phyloP scores from a whole-genome alignment of 805 yeast species.

The Ogataea corticis region DNA sequence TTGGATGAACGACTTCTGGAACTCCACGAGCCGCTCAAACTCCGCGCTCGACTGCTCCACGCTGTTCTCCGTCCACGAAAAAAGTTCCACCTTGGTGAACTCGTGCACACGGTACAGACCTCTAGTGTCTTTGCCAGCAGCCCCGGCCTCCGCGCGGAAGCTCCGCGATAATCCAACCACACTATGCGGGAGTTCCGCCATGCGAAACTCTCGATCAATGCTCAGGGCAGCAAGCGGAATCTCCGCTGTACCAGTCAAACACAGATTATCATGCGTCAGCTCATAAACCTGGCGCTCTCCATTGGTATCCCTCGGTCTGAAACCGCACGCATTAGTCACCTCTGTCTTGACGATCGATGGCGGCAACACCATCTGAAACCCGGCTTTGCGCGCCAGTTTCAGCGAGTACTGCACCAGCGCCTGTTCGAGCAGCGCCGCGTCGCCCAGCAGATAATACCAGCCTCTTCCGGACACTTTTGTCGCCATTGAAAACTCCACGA shows the following conservation, averaged over 20 bases:
- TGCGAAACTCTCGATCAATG: slow-evolving; percentile 41
- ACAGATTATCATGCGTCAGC: slow-evolving; percentile 47
- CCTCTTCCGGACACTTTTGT: slow-evolving; percentile 79
- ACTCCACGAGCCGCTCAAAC: slow-evolving; percentile 57
- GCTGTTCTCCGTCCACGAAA: slow-evolving; percentile 60
- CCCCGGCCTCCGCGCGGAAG: slow-evolving; percentile 96
- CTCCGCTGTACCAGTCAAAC: slow-evolving; percentile 93
- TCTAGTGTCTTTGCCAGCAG: slow-evolving; percentile 87
- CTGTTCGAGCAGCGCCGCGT: slow-evolving; percentile 86
- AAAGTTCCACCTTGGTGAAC: slow-evolving; percentile 91
- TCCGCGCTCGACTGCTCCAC: slow-evolving; percentile 41
- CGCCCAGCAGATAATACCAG: slow-evolving; percentile 82
- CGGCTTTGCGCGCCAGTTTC: slow-evolving; percentile 59
- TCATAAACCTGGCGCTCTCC: slow-evolving; percentile 84
- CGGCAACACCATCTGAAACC: slow-evolving; percentile 73
- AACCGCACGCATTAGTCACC: slow-evolving; percentile 86
- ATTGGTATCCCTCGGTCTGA: slow-evolving; percentile 86
- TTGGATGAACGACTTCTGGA: slow-evolving; percentile 64
- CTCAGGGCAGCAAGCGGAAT: slow-evolving; percentile 86
- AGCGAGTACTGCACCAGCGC: slow-evolving; percentile 84
- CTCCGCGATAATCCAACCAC: slow-evolving; percentile 82
- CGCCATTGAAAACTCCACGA: slow-evolving; percentile 73
- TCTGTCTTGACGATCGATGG: slow-evolving; percentile 84
- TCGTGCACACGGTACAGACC: slow-evolving; percentile 96
- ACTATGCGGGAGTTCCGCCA: slow-evolving; percentile 50